Base-by-base conservation (phyloP, 257 asterid genomes). In the Nicotiana knightiana region DNA sequence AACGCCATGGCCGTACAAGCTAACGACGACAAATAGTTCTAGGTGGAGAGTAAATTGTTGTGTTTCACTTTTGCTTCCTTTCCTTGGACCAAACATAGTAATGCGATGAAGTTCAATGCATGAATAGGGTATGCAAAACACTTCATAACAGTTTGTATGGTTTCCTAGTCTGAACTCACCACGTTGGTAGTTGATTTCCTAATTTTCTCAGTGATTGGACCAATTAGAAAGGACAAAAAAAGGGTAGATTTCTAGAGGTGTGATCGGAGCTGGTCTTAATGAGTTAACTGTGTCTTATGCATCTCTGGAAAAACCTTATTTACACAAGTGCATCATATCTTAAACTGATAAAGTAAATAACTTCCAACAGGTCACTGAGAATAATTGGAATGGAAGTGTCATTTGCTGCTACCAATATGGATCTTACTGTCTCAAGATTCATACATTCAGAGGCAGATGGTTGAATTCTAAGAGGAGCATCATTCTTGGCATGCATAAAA, bases 361-460 rank as follows among this genome's bases (percentile, higher is more conserved):
- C 77, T 70, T 70, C 58, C 57, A 68, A 21, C 77, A 39, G 76
- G 77, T 39, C 35, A 70, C 55, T 2, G 11, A 43, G 58, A 37
- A 39, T 70, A 70, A 70, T n/a, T 70, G 77, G 77, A 11, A 43
- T 39, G 35, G 9, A 10, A 70, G 33, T 39, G 58, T 39, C 77
- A 43, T 70, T 43, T 70, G 11, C 35, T 70, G 43, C 32, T 43
- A n/a, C 77, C 43, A 6, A 35, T 18, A 70, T 28, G 6, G 57
- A 43, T 46, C 59, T 71, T 46, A 71, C 39, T 46, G 79, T 58
- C 61, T 71, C 79, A 71, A 71, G 59, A 71, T 71, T 71, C 3
- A 21, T 71, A 46, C 21, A 46, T 71, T 70, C 59, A 46, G 61
- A 71, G 21, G 59, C 18, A 46, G 59, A 73, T 73, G 62, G 24